Evolutionary conservation across 345 rosid species (phyloP).

Genomic region (Boechera retrofracta): DNA sequence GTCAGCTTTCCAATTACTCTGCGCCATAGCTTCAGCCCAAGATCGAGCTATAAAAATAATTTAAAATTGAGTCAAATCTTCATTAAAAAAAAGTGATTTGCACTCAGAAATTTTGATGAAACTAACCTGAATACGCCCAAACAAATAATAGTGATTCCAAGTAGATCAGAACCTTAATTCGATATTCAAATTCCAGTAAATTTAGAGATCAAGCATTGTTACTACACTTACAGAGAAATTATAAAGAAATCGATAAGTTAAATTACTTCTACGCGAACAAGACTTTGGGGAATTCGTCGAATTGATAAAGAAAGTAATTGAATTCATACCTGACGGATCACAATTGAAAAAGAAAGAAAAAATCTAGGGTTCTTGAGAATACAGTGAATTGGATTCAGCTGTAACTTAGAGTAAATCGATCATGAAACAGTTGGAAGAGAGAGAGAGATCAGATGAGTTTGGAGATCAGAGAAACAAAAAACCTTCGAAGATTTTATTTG

Average conservation of each 20-base stretch:
- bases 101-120: neutral
- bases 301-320: conserved; percentile 17
- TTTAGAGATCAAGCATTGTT: conserved; percentile 48
- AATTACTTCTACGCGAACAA: neutral
- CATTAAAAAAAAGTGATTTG: neutral
- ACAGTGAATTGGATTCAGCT: conserved; percentile 23
- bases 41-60: conserved; percentile 28
- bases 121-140: conserved; percentile 32
- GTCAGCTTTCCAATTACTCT: conserved; percentile 97
- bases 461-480: neutral
- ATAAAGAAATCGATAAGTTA: neutral
- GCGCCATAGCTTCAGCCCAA: conserved; percentile 66
- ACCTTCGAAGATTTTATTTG: neutral
- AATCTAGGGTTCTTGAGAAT: conserved; percentile 35
- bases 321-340: conserved; percentile 27
- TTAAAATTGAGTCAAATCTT: conserved; percentile 19
- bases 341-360: neutral
- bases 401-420: conserved; percentile 30
- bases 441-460: neutral
- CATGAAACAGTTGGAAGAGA: conserved; percentile 29
- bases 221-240: conserved; percentile 24
- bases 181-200: conserved; percentile 38
- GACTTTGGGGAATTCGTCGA: neutral
- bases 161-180: conserved; percentile 56
- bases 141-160: conserved; percentile 29